Evolutionary conservation across 2,329 filamentous ascomycete species (phyloP).

Genomic region (Blastomyces gilchristii): DNA sequence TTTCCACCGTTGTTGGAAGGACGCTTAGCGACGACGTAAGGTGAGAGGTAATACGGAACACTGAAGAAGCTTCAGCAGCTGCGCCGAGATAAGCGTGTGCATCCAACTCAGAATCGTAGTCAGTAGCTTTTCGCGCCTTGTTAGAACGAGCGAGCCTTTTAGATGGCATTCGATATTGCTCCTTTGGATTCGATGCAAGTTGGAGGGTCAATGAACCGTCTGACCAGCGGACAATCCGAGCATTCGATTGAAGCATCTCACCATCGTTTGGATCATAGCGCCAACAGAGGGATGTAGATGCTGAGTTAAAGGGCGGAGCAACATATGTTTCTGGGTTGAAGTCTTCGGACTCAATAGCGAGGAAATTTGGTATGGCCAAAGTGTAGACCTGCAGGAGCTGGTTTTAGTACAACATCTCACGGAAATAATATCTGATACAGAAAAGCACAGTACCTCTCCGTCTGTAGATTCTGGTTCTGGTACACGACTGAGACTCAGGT

Average conservation of each 20-base stretch:
- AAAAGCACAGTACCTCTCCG: constrained; percentile 28
- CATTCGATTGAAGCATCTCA: constrained; percentile 51
- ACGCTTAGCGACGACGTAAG: constrained; percentile 51
- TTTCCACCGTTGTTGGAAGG: constrained; percentile 44
- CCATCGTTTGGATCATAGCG: constrained; percentile 52
- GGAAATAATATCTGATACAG: not conserved
- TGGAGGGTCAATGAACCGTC: constrained; percentile 58
- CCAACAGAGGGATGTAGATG: constrained; percentile 56
- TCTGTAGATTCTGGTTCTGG: constrained; percentile 44
- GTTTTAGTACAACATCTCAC: constrained; percentile 3
- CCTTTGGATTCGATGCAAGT: constrained; percentile 50
- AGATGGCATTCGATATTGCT: constrained; percentile 50
- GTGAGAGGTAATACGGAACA: constrained; percentile 53
- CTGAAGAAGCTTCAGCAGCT: constrained; percentile 46
- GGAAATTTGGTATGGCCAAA: constrained; percentile 53
- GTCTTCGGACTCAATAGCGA: constrained; percentile 50
- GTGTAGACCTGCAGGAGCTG: constrained; percentile 44
- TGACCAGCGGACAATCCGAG: constrained; percentile 56
- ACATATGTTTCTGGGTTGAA: constrained; percentile 53
- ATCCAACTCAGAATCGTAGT: constrained; percentile 47
- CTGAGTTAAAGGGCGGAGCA: constrained; percentile 52
- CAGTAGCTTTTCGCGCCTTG: constrained; percentile 37
- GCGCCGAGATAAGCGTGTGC: constrained; percentile 55
- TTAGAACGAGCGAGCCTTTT: constrained; percentile 50
- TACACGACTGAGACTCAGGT: constrained; percentile 48